Conservation (phyloP, 169 alveolate species). For the Miamiensis avidus region DNA sequence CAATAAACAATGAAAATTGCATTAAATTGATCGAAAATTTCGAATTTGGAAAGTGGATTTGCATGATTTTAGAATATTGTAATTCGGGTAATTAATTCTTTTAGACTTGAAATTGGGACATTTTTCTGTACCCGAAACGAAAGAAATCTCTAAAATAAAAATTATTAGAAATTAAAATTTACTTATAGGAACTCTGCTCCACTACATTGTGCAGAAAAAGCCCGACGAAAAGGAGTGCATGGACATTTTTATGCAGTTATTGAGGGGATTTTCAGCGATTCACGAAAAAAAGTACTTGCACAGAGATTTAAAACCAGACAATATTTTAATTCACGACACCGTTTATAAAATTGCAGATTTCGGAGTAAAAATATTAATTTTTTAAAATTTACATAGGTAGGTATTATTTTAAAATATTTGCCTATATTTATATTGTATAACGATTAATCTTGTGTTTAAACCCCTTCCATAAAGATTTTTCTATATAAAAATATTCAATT, state of each 20-base stretch:
- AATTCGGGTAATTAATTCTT: background rate
- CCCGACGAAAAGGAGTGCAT: conserved; percentile 36
- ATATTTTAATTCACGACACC: conserved; percentile 34
- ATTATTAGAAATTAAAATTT: too few relatives aligned
- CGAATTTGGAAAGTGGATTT: conserved; percentile 48
- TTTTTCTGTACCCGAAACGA: too few relatives aligned
- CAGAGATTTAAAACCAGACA: conserved; percentile 49
- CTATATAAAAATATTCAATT: too few relatives aligned
- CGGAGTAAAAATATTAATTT: conserved; percentile 7
- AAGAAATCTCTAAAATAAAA: too few relatives aligned
- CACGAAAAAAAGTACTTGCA: conserved; percentile 26
- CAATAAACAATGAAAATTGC: conserved; percentile 53
- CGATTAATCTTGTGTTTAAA: too few relatives aligned
- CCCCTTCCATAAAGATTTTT: too few relatives aligned
- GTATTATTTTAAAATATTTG: too few relatives aligned
- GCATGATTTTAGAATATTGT: conserved; percentile 62
- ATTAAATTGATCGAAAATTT: conserved; percentile 54
- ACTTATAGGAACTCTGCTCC: conserved; percentile 60
- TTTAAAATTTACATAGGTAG: too few relatives aligned
- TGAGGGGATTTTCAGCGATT: conserved; percentile 30
- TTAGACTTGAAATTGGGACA: too few relatives aligned
- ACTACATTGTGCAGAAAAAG: conserved; percentile 51
- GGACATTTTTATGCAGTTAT: conserved; percentile 5
- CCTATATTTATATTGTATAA: background rate
- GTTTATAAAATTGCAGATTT: conserved; percentile 40